A percentile compares a stretch with the other conserved stretches of the same genome.
Conservation (phyloP, 75 land plant species). For the Pseudotsuga menziesii region DNA sequence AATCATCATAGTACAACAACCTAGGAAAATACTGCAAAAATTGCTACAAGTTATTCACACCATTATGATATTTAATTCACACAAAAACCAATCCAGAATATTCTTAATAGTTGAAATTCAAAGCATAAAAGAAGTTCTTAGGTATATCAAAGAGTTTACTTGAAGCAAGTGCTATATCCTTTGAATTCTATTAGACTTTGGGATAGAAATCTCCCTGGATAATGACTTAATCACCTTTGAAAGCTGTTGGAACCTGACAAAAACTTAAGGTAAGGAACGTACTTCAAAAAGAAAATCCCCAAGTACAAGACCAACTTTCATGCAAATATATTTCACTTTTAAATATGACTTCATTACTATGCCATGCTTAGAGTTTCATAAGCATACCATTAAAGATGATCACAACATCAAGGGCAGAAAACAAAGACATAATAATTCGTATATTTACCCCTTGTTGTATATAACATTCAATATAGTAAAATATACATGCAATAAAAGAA, state of each 20-base stretch:
- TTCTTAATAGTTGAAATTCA: not conserved
- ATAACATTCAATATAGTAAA: not conserved
- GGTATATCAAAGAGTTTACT: constrained; percentile 28
- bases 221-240: constrained; percentile 61
- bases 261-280: too few species aligned
- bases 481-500: not conserved
- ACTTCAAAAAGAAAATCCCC: too few species aligned
- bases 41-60: not conserved
- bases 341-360: not conserved
- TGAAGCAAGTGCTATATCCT: constrained; percentile 90
- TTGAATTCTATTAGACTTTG: constrained; percentile 79
- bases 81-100: not conserved
- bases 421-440: not conserved
- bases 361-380: not conserved
- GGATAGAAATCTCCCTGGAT: constrained; percentile 44
- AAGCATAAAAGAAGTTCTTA: not conserved
- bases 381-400: not conserved
- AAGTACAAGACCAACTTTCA: not conserved
- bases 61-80: not conserved
- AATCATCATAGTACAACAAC: too few species aligned
- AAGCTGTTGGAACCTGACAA: constrained; percentile 73
- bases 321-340: not conserved
- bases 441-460: not conserved
- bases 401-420: not conserved
- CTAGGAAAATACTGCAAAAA: too few species aligned